Base-by-base conservation (phyloP, 2,329 filamentous ascomycete species). In the Hymenotorrendiella dingleyae region DNA sequence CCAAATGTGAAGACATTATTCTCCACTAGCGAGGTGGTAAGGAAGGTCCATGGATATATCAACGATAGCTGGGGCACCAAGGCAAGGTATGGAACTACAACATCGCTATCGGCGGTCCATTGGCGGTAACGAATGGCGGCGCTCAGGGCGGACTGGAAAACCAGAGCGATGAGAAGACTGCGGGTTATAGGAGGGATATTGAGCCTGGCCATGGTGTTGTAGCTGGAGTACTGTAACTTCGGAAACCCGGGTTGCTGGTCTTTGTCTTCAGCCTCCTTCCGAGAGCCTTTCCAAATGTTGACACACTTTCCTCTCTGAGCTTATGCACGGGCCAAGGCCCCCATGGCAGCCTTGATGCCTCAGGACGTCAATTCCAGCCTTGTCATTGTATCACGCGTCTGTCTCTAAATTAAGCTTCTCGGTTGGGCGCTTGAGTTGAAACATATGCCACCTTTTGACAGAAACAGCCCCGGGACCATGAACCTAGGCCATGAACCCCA, bases 141-240 rank as follows among this genome's bases (percentile, higher is more conserved):
- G 68, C 90, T 93, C 59, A 96, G 73, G 55, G 93, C 68, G 40
- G 89, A 94, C 66, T 95, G 82, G 50, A 80, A 68, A 51, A 89
- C 65, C 45, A 95, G 76, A 47, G 75, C 74, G 60, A 85, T 77
- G 56, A 98, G 82, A 43, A 91, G 74, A 56, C 78, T 80, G 51
- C 93, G 84, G 36, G 93, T 97, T 54, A 95, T 79, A 22, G 93
- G 91, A 47, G 93, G 93, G 50, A 97, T 83, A 61, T 94, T 96
- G 68, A 96, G 76, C 71, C 91, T 83, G 41, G 82, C 76, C 88
- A 94, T 84, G 62, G 58, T 66, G 65, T 56, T 17, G 38, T 29
- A 16, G 17, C 17, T 26, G 19, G 12, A n/a, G n/a, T n/a, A n/a
- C n/a, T n/a, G n/a, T n/a, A n/a, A n/a, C n/a, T n/a, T n/a, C n/a